Evolutionary conservation across 1,284 basidiomycete species (phyloP).

Genomic region (Leccinum ambiguum): DNA sequence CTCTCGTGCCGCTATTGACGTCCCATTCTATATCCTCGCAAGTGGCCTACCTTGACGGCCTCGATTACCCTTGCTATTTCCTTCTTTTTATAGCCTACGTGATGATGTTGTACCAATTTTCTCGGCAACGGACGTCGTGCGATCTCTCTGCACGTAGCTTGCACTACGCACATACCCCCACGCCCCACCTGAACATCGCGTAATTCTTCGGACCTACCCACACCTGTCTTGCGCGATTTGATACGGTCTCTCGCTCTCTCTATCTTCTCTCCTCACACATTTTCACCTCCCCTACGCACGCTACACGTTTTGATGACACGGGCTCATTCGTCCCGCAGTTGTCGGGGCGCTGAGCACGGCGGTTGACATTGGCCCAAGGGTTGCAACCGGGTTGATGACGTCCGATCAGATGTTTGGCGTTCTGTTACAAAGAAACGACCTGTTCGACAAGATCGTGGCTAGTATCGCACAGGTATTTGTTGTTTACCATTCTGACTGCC

Average conservation of each 20-base stretch:
- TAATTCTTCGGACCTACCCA: constrained; percentile 2
- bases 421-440: no score
- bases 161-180: neutral
- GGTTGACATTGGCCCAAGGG: no score
- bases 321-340: neutral
- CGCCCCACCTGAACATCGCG: neutral
- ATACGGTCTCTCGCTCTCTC: neutral
- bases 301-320: neutral
- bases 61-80: neutral
- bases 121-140: constrained; percentile 5
- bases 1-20: no score
- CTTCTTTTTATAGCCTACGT: neutral
- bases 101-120: constrained; percentile 15
- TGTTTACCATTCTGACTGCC: no score
- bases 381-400: no score
- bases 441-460: no score
- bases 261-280: neutral
- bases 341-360: no score
- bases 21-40: neutral
- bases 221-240: constrained; percentile 6
- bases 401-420: no score
- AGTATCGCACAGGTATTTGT: no score
- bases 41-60: constrained; percentile 2
- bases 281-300: neutral
- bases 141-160: neutral